Base-by-base conservation (phyloP, 176 grass and related monocot species). In the Rhynchospora breviuscula region DNA sequence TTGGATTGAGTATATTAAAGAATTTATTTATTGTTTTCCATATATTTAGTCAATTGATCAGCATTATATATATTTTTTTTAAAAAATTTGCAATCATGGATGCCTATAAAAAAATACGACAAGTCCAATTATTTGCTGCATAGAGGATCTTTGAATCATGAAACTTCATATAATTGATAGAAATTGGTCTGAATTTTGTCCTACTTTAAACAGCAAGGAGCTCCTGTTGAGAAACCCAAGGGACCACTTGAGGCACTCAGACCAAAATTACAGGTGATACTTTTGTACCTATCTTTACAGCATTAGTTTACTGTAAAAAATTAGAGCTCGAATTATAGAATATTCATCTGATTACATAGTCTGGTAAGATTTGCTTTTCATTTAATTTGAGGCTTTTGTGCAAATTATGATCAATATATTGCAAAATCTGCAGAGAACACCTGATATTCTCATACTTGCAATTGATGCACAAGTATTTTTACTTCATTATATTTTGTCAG, bases 181-280 rank as follows among this genome's bases (percentile, higher is more conserved):
- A 33, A 78, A 35, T 57, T 51, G 45, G 12, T 49, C 44, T 53
- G 5, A 82, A 51, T 25, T 81, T 64, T 81, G 26, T 63, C 21
- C 35, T 81, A 23, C 79, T 25, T 81, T 48, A 46, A 29, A 88
- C 91, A 97, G 91, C 94, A 97, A 93, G 94, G 89, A 75, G 85
- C 79, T 63, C 85, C 85, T 85, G 87, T 84, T 69, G 86, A 90
- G 35, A 97, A 97, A 81, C 94, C 91, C 23, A 97, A 97, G 89
- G 94, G 94, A 84, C 94, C 94, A 0, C 94, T 97, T 0, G 94
- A 97, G 84, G 94, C 94, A 81, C 91, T 97, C 40, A 91, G 94
- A 84, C 94, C 94, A 69, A 97, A 93, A 87, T 89, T 97, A 77
- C 94, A 97, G 91, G 94, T 93, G 79, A 47, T 58, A 29, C 61